Percentiles rank a stretch among this genome's conserved stretches.
These are phyloP conservation scores for Beta corolliflora DNA, from an alignment of 179 eudicot genomes.

Conservation along the genomic window DNA sequence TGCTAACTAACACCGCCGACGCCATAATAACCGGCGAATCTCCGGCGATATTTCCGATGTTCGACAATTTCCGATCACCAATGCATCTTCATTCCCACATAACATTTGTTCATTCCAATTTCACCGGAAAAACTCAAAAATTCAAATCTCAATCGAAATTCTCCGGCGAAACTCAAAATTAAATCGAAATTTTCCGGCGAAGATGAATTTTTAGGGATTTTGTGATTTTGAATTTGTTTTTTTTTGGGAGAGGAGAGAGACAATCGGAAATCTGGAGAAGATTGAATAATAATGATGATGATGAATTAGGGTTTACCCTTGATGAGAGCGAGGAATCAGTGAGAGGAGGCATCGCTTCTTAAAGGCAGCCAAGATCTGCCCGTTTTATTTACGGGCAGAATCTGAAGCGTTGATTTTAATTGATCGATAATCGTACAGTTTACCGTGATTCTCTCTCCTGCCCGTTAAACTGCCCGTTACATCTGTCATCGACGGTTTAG, in stretches of 20 bases:
- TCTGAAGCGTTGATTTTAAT: constrained; percentile 24
- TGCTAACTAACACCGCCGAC: constrained; percentile 58
- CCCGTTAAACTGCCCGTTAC: constrained; percentile 42
- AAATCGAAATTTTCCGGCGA: not conserved
- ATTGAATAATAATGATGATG: too few relatives aligned
- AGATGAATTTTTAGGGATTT: not conserved
- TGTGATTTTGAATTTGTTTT: not conserved
- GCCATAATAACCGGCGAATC: constrained; percentile 57
- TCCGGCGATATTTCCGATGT: constrained; percentile 24
- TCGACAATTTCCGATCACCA: constrained; percentile 11
- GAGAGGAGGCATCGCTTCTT: constrained; percentile 49
- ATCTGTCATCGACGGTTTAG: constrained; percentile 51
- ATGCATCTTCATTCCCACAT: constrained; percentile 16
- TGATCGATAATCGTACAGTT: constrained; percentile 42
- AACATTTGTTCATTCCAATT: constrained; percentile 30
- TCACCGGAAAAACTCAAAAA: not conserved
- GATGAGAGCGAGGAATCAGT: constrained; percentile 58
- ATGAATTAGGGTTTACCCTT: constrained; percentile 46
- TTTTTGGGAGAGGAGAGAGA: constrained; percentile 6
- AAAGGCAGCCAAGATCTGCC: constrained; percentile 84
- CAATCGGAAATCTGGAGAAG: not conserved
- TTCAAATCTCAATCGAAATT: too few relatives aligned
- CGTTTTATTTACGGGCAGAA: constrained; percentile 53
- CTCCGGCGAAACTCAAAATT: not conserved
- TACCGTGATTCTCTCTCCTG: constrained; percentile 38